A percentile compares a stretch with the other conserved stretches of the same genome.
phyloP scores from a whole-genome alignment of 192 early-diverging fungal species.

The Nowakowskiella sp. region DNA sequence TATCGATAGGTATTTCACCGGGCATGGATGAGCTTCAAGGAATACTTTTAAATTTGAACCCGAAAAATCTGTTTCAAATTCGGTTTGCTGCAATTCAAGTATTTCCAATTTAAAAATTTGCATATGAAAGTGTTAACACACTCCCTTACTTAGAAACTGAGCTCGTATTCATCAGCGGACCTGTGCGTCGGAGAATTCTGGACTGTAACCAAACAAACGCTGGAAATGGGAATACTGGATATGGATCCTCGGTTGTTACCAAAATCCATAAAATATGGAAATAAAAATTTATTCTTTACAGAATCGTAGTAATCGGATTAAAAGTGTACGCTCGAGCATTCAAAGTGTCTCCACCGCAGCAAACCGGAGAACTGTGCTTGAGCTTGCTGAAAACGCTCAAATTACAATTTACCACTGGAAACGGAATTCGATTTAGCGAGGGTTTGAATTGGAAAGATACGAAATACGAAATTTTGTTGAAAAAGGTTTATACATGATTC shows the following conservation, averaged over 20 bases:
- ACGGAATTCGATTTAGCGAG: conserved; percentile 13
- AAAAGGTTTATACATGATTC: conserved; percentile 28
- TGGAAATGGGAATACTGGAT: conserved; percentile 30
- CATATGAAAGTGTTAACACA: conserved; percentile 1
- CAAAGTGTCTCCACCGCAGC: conserved; percentile 38
- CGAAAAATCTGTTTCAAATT: conserved; percentile 19
- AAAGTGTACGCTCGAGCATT: conserved; percentile 35
- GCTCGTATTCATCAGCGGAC: conserved; percentile 32
- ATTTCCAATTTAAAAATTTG: not conserved
- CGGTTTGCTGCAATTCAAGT: conserved; percentile 34
- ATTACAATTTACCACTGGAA: too few species aligned
- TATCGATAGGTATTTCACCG: conserved; percentile 13
- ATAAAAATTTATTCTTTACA: not conserved
- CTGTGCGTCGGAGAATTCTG: conserved; percentile 44
- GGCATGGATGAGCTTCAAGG: conserved; percentile 30
- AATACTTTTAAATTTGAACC: conserved; percentile 25
- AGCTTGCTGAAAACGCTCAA: conserved; percentile 23
- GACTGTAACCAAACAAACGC: conserved; percentile 25
- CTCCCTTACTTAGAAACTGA: conserved; percentile 21
- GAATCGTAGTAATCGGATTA: conserved; percentile 24
- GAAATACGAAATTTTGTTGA: conserved; percentile 21
- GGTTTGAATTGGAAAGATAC: conserved; percentile 24
- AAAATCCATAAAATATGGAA: too few species aligned
- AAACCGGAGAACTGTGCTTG: conserved; percentile 41
- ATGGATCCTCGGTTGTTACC: conserved; percentile 33